Base-by-base conservation (phyloP, 768 basidiomycete species). In the Postia placenta region DNA sequence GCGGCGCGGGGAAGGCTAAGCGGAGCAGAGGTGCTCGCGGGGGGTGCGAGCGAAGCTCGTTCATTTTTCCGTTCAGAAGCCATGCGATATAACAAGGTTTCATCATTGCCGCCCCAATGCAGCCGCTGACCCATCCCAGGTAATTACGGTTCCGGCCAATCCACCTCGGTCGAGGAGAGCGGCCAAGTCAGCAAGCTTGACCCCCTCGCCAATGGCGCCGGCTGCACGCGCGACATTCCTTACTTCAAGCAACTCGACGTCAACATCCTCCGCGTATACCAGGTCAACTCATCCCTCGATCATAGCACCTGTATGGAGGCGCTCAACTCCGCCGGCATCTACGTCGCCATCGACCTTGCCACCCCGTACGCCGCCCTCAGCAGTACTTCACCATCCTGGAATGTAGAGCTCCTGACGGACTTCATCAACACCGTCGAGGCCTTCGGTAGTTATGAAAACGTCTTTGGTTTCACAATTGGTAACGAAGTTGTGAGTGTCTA, bases 241-340 rank as follows among this genome's bases (percentile, higher is more conserved):
- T 45, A 45, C 44, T 36, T 45, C 33, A 17, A 45, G 44, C 4
- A 45, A 30, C 44, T 45, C 33, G 44, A 36, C 19, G 44, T 45
- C 44, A 45, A 45, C 33, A 36, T 45, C 19, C 27, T 45, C 28
- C 44, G 44, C 5, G 44, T 45, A n/a, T 45, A 45, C 44, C 44
- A 45, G 44, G 44, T 45, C 30, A 45, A 45, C 33, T 17, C 44
- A 5, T 19, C 17, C 24, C 30, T 45, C 17, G 44, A 45, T 30
- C 44, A 45, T 30, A 33, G 17, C 27, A 33, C 11, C 17, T 45
- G 44, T 30, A 45, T 45, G 44, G 19, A 28, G n/a, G 44, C 44
- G 6, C 44, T 45, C 28, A 27, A 45, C 11, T 2, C 3, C 15
- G 44, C 44, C 17, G 44, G 44, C 19, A 45, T 45, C 22, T 45